Evolutionary conservation across 2,329 filamentous ascomycete genomes (phyloP), one percentile per base, ranked within the genome.

Genomic region (Aspergillus pseudoviridinutans): DNA sequence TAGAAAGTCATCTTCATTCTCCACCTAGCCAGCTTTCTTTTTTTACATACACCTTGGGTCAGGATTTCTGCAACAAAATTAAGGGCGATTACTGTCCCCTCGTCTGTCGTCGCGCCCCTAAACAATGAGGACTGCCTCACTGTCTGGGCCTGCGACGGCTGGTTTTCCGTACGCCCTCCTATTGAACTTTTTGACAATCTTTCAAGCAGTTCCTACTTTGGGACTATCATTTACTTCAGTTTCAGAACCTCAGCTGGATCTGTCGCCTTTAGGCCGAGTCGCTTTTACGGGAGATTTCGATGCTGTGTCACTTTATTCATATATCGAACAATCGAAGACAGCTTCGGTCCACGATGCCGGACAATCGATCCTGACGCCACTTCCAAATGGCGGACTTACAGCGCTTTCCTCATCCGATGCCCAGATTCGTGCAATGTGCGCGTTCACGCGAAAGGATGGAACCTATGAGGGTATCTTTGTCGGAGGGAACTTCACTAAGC

Each of bases 401-500:
- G 84, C 86, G 20, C 78, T 97, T 51, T 84, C 88, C 54, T 82
- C 85, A 44, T 88, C 92, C 49, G 91, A 97, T 75, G 92, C 89
- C 57, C 86, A 88, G 51, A 96, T 99, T 69, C 84, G 87, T 69
- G 83, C 91, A 62, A 94, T 99, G 89, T 99, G 94, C 78, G 79
- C 88, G 22, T 90, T 93, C 66, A 80, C 86, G 53, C 77, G 82
- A 66, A 80, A 82, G 57, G 83, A 90, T 73, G 89, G 89, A 62
- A 82, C 80, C 5, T 76, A 88, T 56, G 80, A 84, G n/a, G 88
- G 89, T 44, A 84, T 97, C 28, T 84, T 97, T 50, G 83, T 99
- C 17, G 94, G 90, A 56, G 94, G 94, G 50, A 97, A 97, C 78
- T 99, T 99, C 72, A 97, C 94, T 32, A 95, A 91, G 72, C 78